Conservation (phyloP, 192 early-diverging fungal genomes). For the Backusella sp. region DNA sequence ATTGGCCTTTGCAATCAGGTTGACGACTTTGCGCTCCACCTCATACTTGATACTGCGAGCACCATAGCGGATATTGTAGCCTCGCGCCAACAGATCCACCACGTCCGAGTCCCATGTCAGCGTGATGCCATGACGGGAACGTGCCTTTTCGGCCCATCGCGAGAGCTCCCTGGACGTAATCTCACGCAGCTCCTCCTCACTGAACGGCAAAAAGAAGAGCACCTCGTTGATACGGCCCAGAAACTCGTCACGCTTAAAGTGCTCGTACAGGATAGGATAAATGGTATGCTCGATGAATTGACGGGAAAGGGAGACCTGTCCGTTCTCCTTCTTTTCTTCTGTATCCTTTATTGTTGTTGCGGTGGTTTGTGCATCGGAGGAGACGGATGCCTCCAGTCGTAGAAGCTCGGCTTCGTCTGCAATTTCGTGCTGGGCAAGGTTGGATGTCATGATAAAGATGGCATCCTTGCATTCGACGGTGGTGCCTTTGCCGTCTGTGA, state of each 20-base stretch:
- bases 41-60: slow-evolving; percentile 49
- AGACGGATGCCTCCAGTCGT: slow-evolving; percentile 35
- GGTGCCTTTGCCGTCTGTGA: slow-evolving; percentile 47
- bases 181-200: slow-evolving; percentile 32
- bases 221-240: slow-evolving; percentile 48
- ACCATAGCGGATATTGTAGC: slow-evolving; percentile 47
- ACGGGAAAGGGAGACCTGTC: slow-evolving; percentile 34
- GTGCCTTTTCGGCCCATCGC: slow-evolving; percentile 41
- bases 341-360: not conserved
- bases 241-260: slow-evolving; percentile 46
- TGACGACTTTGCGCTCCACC: slow-evolving; percentile 43
- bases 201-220: slow-evolving; percentile 44
- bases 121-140: slow-evolving; percentile 40
- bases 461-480: slow-evolving; percentile 47
- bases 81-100: slow-evolving; percentile 32
- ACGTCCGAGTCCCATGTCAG: slow-evolving; percentile 40
- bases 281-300: slow-evolving; percentile 41
- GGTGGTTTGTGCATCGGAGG: slow-evolving; percentile 31
- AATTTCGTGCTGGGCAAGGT: slow-evolving; percentile 47
- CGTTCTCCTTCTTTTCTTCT: slow-evolving; percentile 20
- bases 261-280: slow-evolving; percentile 44
- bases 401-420: slow-evolving; percentile 43
- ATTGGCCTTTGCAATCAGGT: slow-evolving; percentile 43
- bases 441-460: slow-evolving; percentile 48
- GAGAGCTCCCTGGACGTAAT: slow-evolving; percentile 34